A percentile compares a stretch with the other conserved stretches of the same genome.
These are phyloP conservation scores for Chalciporus piperatus DNA, from an alignment of 768 basidiomycete genomes.

Conservation along the genomic window DNA sequence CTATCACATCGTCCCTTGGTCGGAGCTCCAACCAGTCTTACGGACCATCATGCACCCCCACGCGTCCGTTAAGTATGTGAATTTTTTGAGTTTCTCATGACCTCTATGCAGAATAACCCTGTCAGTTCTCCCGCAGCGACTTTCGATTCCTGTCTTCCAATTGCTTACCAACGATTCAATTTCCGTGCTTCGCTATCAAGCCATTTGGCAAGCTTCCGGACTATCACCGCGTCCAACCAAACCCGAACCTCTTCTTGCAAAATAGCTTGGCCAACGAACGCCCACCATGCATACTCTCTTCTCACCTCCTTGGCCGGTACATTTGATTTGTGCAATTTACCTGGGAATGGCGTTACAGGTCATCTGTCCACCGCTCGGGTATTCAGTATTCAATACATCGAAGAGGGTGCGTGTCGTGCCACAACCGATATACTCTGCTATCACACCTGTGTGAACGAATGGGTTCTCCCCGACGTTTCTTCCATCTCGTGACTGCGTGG, in stretches of 20 bases:
- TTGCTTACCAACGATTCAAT: conserved; percentile 1
- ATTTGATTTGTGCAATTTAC: background rate
- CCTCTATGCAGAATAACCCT: no score
- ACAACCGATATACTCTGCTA: background rate
- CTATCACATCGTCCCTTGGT: conserved; percentile 1
- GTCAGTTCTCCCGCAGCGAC: no score
- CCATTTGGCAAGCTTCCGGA: background rate
- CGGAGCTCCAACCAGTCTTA: background rate
- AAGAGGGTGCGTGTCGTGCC: background rate
- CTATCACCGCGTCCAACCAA: background rate
- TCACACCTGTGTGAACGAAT: background rate
- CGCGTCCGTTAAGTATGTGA: background rate
- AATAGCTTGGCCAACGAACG: background rate
- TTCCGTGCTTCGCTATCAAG: background rate
- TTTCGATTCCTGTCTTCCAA: background rate
- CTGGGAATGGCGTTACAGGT: background rate
- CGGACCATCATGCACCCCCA: no score
- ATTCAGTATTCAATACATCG: background rate
- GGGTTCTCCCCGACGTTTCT: background rate
- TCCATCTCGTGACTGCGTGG: background rate
- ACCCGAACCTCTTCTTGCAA: background rate
- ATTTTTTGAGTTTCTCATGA: background rate
- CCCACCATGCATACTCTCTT: background rate
- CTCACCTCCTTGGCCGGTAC: background rate
- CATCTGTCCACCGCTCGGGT: background rate